phyloP scores from a whole-genome alignment of 169 alveolate genomes.

The Cryptosporidium tyzzeri region DNA sequence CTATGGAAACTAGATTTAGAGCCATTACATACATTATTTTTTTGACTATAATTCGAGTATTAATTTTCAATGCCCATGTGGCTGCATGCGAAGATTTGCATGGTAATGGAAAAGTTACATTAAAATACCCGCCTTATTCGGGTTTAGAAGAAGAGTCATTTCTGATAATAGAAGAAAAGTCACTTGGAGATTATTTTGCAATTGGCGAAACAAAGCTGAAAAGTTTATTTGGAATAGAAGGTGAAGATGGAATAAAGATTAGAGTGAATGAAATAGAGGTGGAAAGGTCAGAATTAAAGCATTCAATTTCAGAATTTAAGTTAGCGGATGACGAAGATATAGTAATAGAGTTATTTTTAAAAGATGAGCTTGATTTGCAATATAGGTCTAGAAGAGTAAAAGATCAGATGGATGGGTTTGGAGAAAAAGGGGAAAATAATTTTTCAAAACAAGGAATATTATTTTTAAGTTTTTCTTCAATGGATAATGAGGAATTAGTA shows the following conservation, averaged over 20 bases:
- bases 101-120: constrained; percentile 9
- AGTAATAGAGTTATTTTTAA: constrained; percentile 1
- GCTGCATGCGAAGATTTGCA: background rate
- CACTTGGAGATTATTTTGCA: constrained; percentile 8
- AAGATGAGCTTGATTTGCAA: background rate
- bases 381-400: background rate
- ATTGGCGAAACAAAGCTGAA: constrained; percentile 23
- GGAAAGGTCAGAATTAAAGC: constrained; percentile 7
- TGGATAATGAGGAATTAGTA: background rate
- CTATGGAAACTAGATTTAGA: background rate
- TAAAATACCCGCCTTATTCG: constrained; percentile 25
- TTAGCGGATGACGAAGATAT: constrained; percentile 22
- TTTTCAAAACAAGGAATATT: background rate
- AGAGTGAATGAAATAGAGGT: constrained; percentile 32
- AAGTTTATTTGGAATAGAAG: constrained; percentile 14
- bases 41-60: background rate
- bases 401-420: background rate
- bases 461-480: constrained; percentile 16
- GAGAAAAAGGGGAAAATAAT: background rate
- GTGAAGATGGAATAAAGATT: background rate
- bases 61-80: background rate
- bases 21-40: background rate
- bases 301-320: constrained; percentile 21
- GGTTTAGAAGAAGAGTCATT: constrained; percentile 36
- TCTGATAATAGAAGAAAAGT: background rate